Percentiles rank a stretch among this genome's conserved stretches.
Conservation (phyloP, 2,329 filamentous ascomycete genomes). For the Colletotrichum lindemuthianum region DNA sequence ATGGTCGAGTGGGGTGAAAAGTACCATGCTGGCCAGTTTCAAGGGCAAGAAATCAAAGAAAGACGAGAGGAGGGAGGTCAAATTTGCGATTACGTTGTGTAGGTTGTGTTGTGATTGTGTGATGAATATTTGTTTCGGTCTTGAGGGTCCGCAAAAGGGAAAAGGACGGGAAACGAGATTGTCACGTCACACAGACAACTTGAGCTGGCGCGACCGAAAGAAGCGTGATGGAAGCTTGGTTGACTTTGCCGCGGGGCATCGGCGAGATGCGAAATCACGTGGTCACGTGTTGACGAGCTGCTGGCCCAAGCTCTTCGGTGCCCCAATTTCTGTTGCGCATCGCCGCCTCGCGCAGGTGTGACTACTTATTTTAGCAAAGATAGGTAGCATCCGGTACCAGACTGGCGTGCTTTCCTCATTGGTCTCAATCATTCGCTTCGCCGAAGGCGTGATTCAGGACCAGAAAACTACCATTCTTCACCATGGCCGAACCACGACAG, state of each 20-base stretch:
- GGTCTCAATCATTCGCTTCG: too few relatives aligned
- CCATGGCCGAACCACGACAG: constrained; percentile 21
- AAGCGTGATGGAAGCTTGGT: neutral
- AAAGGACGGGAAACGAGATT: too few relatives aligned
- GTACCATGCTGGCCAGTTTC: constrained; percentile 1
- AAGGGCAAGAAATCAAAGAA: too few relatives aligned
- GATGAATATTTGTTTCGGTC: neutral
- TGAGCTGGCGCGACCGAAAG: neutral
- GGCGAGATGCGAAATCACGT: constrained; percentile 43
- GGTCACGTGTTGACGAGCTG: constrained; percentile 28
- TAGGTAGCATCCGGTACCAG: too few relatives aligned
- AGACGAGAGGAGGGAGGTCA: too few relatives aligned
- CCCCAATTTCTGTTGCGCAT: constrained; percentile 6
- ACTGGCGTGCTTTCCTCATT: neutral
- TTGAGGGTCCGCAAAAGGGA: neutral
- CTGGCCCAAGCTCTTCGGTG: constrained; percentile 24
- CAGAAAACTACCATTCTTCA: neutral
- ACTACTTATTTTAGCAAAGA: neutral
- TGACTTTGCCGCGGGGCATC: constrained; percentile 12
- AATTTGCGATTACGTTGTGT: too few relatives aligned
- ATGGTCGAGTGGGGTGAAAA: neutral
- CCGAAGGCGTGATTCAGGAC: too few relatives aligned
- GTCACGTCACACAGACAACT: too few relatives aligned
- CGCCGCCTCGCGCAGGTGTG: too few relatives aligned
- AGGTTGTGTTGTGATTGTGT: too few relatives aligned